phyloP scores from a whole-genome alignment of 2,329 filamentous ascomycete species.

The Pseudogymnoascus sp. region DNA sequence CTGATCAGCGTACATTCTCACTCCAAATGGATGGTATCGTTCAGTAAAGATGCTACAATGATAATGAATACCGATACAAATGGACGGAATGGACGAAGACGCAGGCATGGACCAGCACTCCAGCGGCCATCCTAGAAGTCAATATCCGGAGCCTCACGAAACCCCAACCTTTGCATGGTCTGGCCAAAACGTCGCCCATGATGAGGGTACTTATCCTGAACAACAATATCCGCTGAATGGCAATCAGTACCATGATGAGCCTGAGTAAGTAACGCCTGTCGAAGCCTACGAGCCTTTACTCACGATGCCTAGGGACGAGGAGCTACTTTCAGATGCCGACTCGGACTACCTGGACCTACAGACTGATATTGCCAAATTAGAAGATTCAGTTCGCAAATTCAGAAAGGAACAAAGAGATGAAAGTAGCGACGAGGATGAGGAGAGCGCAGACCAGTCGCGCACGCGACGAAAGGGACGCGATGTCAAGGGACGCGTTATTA shows the following conservation, averaged over 20 bases:
- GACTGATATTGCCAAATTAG: conserved; percentile 34
- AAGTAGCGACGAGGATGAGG: background rate
- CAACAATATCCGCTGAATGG: background rate
- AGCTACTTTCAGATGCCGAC: conserved; percentile 30
- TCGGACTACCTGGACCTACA: conserved; percentile 37
- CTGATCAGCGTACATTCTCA: background rate
- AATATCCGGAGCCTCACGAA: conserved; percentile 7
- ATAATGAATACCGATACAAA: conserved; percentile 8
- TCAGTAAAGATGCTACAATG: background rate
- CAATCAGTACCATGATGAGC: background rate
- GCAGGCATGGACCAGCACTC: background rate
- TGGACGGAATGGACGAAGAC: conserved; percentile 6
- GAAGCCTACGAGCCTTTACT: background rate
- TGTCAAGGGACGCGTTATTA: conserved; percentile 10
- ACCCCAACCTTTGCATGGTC: conserved; percentile 3
- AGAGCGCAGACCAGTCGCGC: conserved; percentile 10
- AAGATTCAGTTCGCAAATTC: conserved; percentile 23
- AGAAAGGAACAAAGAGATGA: conserved; percentile 15
- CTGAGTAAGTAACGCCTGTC: background rate
- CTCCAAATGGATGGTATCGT: background rate
- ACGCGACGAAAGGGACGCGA: conserved; percentile 11
- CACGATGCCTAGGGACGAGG: conserved; percentile 9
- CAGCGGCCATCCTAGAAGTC: background rate
- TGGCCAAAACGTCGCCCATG: background rate
- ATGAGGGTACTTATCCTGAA: background rate